Evolutionary conservation across 176 grass and related monocot species (phyloP), one percentile per base, ranked within the genome.

Genomic region (Rhipidocladum racemiflorum): DNA sequence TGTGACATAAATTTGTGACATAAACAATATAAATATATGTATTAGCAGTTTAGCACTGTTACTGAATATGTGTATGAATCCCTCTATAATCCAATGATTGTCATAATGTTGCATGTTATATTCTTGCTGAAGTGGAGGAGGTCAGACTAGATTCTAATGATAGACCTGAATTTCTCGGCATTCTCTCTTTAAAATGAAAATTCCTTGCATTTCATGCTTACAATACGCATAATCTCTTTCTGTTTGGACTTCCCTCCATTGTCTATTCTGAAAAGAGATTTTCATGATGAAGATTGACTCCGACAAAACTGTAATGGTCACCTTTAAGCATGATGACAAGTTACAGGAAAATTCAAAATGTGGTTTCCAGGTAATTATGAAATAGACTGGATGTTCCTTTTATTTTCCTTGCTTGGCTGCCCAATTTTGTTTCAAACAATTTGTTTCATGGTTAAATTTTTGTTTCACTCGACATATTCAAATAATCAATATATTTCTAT

Each of bases 221-320:
- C 44, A 65, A 6, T 8, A 50, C 18, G 24, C 25, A 32, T 12
- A 46, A n/a, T 25, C 39, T 63, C 23, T 29, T 77, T 46, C 16
- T 70, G 36, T 25, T 77, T 84, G 20, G 65, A 32, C 29, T 74
- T 18, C 27, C 18, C 15, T 80, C 10, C 1, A 27, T 63, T 81
- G 27, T 30, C 48, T 51, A 61, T 48, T 24, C 53, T 83, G 25
- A 77, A 87, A 70, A 65, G 23, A 75, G 4, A 7, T 30, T 65
- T 76, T 44, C 59, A 56, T 79, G 20, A 36, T 88, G 75, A 89
- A 97, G 94, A 93, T 97, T 39, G 94, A 97, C 65, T 91, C 91
- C 2, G 89, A 93, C 59, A 97, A 97, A 87, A 97, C 94, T 63
- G 67, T 93, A 85, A 97, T 97, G 94, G 94, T 93, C n/a, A 97